Evolutionary conservation across 495 filamentous ascomycete species (phyloP), one percentile per base, ranked within the genome.

Genomic region (Xylaria flabelliformis): DNA sequence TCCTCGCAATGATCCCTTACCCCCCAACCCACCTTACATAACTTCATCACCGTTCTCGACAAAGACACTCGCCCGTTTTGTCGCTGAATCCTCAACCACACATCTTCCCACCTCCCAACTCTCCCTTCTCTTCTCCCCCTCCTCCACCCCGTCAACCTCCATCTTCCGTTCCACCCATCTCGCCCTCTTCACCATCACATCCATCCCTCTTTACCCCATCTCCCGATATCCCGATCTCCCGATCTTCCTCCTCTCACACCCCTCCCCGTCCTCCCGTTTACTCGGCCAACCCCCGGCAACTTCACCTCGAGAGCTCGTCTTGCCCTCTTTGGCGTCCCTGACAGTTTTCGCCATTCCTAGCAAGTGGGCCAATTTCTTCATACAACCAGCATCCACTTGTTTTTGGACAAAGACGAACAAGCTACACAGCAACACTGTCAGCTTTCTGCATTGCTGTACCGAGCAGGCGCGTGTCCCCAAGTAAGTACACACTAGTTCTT

Each of bases 21-120:
- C 41, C 64, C 64, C 71, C 36, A 61, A 46, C 48, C 42, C 26
- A 59, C 46, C 70, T 71, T 73, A 70, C 55, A 71, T 71, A 70
- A 62, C 67, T 67, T 74, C 72, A 74, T 64, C 69, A 67, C 64
- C 73, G 64, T 69, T 69, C 69, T 58, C 73, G 55, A 72, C 72
- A 65, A 34, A 42, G 39, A 61, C 61, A 21, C 50, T 50, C 68
- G 9, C 69, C 64, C 59, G 41, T 72, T 59, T 70, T 67, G 53
- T 62, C 55, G 48, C 59, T 71, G 69, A 63, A 67, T 58, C 72
- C 70, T 55, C 73, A 73, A 75, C 74, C 69, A 70, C 75, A 72
- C 74, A 77, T 67, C 70, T 73, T 67, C 77, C 76, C 75, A 65
- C 73, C 72, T 72, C 72, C 71, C 67, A 50, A 55, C 59, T 72